phyloP scores from a whole-genome alignment of 306 rosid species.

The Quercus engelmannii region DNA sequence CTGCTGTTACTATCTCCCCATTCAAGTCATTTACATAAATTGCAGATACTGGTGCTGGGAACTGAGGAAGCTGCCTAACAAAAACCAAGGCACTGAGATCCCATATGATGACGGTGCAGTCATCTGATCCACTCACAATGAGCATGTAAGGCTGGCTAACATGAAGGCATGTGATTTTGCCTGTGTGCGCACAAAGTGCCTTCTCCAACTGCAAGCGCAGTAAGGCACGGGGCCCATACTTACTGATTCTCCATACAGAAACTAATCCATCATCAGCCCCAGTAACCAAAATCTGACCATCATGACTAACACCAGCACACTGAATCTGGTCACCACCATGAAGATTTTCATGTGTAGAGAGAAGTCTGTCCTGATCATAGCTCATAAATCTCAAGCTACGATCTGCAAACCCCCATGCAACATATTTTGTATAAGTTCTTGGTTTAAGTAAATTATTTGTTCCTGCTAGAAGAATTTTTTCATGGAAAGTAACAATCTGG shows the following conservation, averaged over 20 bases:
- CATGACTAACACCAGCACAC: constrained; percentile 83
- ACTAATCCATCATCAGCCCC: constrained; percentile 97
- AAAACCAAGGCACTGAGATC: constrained; percentile 92
- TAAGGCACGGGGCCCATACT: constrained; percentile 58
- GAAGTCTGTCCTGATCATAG: constrained; percentile 89
- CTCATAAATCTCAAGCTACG: constrained; percentile 90
- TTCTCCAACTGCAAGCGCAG: constrained; percentile 82
- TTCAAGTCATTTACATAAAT: constrained; percentile 87
- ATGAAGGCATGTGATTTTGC: constrained; percentile 82
- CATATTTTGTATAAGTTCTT: constrained; percentile 84
- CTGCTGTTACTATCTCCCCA: constrained; percentile 94
- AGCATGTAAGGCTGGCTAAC: constrained; percentile 99
- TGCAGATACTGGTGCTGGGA: constrained; percentile 85
- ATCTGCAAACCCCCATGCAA: constrained; percentile 97
- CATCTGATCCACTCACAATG: constrained; percentile 94
- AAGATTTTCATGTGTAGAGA: constrained; percentile 96
- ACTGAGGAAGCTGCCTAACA: constrained; percentile 94
- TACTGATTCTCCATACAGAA: constrained; percentile 85
- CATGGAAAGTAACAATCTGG: constrained; percentile 76
- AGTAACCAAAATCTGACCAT: constrained; percentile 84
- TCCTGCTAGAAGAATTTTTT: constrained; percentile 83
- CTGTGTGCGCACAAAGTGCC: constrained; percentile 86
- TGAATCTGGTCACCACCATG: constrained; percentile 91
- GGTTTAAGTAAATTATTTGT: constrained; percentile 80
- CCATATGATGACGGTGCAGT: constrained; percentile 93